Evolutionary conservation across 441 rosid genomes (phyloP).

Genomic region (Populus tomentosa): DNA sequence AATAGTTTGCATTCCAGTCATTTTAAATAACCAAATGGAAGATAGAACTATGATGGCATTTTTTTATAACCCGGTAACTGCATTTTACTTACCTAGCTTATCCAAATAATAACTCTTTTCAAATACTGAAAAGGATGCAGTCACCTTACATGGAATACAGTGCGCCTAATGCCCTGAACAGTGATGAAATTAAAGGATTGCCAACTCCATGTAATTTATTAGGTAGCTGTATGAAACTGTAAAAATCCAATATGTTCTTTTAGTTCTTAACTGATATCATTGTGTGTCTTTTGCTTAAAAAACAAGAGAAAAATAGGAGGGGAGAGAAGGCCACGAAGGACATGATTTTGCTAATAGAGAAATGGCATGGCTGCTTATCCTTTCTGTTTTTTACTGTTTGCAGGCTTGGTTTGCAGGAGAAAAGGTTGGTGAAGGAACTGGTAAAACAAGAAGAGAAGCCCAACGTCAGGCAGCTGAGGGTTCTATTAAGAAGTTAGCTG

Average conservation of each 20-base stretch:
- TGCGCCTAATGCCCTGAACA: neutral
- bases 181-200: neutral
- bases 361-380: neutral
- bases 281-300: neutral
- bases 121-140: neutral
- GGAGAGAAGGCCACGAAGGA: too few relatives aligned
- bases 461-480: slow-evolving; percentile 72
- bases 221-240: neutral
- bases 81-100: neutral
- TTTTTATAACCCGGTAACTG: neutral
- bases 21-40: too few relatives aligned
- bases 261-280: neutral
- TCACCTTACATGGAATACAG: neutral
- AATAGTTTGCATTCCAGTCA: too few relatives aligned
- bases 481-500: slow-evolving; percentile 70
- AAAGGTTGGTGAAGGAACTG: slow-evolving; percentile 77
- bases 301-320: neutral
- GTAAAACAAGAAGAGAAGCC: slow-evolving; percentile 90
- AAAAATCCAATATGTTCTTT: neutral
- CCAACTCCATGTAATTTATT: neutral
- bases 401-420: slow-evolving; percentile 91
- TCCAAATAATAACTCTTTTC: neutral
- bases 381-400: slow-evolving; percentile 18
- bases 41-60: neutral
- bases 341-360: too few relatives aligned